phyloP scores from a whole-genome alignment of 768 basidiomycete genomes.

The Tylopilus subfusipes region DNA sequence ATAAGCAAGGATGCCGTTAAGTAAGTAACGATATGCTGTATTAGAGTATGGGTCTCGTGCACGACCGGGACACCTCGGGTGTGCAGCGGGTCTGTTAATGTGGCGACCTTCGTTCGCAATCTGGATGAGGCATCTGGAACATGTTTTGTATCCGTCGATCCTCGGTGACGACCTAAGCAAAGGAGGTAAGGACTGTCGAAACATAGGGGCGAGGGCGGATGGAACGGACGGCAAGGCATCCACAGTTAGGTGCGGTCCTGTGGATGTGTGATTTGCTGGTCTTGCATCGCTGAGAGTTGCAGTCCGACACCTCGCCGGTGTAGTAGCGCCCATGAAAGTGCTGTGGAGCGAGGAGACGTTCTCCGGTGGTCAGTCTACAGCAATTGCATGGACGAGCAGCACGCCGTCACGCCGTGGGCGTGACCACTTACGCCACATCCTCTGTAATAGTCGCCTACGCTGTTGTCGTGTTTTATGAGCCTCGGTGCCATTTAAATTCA shows the following conservation, averaged over 20 bases:
- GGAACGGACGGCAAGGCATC: conserved; percentile 26
- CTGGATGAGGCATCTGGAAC: conserved; percentile 34
- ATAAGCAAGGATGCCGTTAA: neutral
- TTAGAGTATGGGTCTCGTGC: neutral
- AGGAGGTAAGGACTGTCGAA: neutral
- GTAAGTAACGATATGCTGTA: neutral
- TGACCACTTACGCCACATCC: conserved; percentile 32
- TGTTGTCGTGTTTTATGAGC: conserved; percentile 13
- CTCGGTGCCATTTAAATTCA: neutral
- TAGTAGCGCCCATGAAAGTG: conserved; percentile 39
- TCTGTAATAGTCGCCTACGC: conserved; percentile 36
- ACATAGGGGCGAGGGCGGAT: conserved; percentile 10
- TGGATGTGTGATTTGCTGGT: conserved; percentile 35
- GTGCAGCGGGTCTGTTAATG: conserved; percentile 9
- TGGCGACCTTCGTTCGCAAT: conserved; percentile 24
- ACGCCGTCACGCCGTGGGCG: too few species aligned
- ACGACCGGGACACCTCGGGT: conserved; percentile 1
- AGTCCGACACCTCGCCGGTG: conserved; percentile 32
- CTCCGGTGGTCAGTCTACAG: conserved; percentile 1
- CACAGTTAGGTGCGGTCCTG: conserved; percentile 34
- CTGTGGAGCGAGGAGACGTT: conserved; percentile 7
- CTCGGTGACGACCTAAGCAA: conserved; percentile 32
- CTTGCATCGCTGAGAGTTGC: conserved; percentile 31
- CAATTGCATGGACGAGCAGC: neutral
- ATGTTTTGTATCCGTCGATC: conserved; percentile 35